Base-by-base conservation (phyloP, 164 flowering plant genomes). In the Dillenia suffruticosa region DNA sequence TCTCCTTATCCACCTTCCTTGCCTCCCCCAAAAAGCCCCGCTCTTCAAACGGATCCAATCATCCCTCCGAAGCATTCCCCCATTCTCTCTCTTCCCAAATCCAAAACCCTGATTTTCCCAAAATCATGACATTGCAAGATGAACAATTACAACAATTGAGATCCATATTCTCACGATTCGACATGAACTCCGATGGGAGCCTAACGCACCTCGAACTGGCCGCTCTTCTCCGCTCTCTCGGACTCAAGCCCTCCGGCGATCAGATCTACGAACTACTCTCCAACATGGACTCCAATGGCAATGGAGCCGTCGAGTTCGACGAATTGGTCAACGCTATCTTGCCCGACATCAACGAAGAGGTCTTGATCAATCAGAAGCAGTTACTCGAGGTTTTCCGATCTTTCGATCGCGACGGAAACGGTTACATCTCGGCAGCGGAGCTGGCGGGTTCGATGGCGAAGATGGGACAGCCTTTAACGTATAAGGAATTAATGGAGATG, bases 131-230 rank as follows among this genome's bases (percentile, higher is more conserved):
- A 9, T 54, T 82, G 15, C 65, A 75, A 64, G 44, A 82, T 9
- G 84, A 84, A 0, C 92, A 88, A 70, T 73, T 88, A 2, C 54
- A 76, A 17, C 85, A 88, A 71, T 81, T 89, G 5, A 66, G 63
- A 56, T 84, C 78, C 62, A 90, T 92, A 54, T 92, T 92, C 82
- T 49, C 15, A 3, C 82, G 96, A 11, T 93, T 93, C 79, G 98
- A 90, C 81, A 79, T 84, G 88, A 88, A 93, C 68, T 60, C 77
- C 11, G 98, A 88, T 66, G 98, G 98, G 49, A 87, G 96, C 83
- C 84, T 90, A 13, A 88, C 98, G 45, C 90, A 77, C 13, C 86
- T 90, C 0, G 96, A 93, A 77, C 89, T 93, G 24, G 96, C 92
- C n/a, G 90, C 98, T 12, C 88, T 90, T 44, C 75, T 93, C 15